Evolutionary conservation across 2,329 filamentous ascomycete genomes (phyloP), one percentile per base, ranked within the genome.

Genomic region (Chrysoporthe deuterocubensis): DNA sequence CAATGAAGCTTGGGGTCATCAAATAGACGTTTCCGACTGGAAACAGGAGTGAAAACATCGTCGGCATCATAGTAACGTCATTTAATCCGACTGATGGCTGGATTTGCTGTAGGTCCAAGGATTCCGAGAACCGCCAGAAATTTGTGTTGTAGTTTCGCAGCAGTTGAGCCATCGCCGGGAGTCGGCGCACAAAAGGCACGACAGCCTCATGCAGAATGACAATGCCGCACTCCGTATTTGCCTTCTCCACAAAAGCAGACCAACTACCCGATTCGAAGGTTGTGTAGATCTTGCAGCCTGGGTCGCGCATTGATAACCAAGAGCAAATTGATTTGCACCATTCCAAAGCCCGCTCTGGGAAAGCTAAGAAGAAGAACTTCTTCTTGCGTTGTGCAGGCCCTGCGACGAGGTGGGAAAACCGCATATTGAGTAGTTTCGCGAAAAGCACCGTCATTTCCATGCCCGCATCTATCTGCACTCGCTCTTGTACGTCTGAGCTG

Each of bases 1-100:
- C 74, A 1, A 82, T 74, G 61, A 86, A 85, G 70, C 83, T 85
- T 4, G 84, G 84, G 0, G 83, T 85, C 3, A 86, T 72, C 0
- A 85, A 71, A n/a, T 85, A 77, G 4, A 77, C 81, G 7, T 78
- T 76, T 0, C 83, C 82, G 32, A 76, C 73, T 2, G 83, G 82
- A 64, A 86, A 84, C 2, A 86, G 71, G 3, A 77, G 77, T 1
- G 76, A 70, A 18, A 70, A 59, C 37, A 37, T 56, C 9, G 56
- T 44, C 32, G 62, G 66, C 18, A 61, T 34, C 4, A 37, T 3
- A 37, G 43, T 37, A 40, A 60, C 18, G 5, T 37, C 58, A 9
- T 26, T 13, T 42, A 42, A 40, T 21, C 21, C 42, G 4, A 72
- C 54, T 21, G 80, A 79, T 37, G 78, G 74, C 70, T 75, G 77